These are phyloP conservation scores for Teunomyces cretensis DNA, from an alignment of 805 yeast species.

Conservation along the genomic window DNA sequence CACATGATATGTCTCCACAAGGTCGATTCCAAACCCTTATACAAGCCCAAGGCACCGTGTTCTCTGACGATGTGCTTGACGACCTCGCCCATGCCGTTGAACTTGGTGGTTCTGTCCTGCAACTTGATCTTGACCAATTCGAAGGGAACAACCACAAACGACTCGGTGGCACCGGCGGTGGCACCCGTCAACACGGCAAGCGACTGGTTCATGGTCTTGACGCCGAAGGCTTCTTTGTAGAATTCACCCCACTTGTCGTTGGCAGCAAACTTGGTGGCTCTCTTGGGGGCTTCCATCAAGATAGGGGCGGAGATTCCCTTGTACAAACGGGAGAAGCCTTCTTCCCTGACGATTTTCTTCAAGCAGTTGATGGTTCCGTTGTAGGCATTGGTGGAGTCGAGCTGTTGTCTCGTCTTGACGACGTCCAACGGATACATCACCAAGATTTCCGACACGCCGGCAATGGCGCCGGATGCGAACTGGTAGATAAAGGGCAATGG, in stretches of 20 bases:
- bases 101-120: slow-evolving; percentile 83
- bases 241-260: slow-evolving; percentile 94
- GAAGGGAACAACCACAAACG: slow-evolving; percentile 96
- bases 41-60: slow-evolving; percentile 81
- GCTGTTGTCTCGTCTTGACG: slow-evolving; percentile 93
- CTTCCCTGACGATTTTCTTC: slow-evolving; percentile 76
- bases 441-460: slow-evolving; percentile 94
- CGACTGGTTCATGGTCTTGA: slow-evolving; percentile 69
- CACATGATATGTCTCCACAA: slow-evolving; percentile 95
- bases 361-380: slow-evolving; percentile 83
- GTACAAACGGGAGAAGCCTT: slow-evolving; percentile 81
- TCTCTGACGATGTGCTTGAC: slow-evolving; percentile 64
- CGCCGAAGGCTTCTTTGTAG: slow-evolving; percentile 70
- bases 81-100: slow-evolving; percentile 83
- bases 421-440: slow-evolving; percentile 97
- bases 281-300: slow-evolving; percentile 98
- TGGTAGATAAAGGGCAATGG: slow-evolving; percentile 84
- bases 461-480: slow-evolving; percentile 88
- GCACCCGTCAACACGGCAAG: slow-evolving; percentile 93
- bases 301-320: slow-evolving; percentile 96
- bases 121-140: slow-evolving; percentile 93
- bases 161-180: slow-evolving; percentile 96
- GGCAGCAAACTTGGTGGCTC: slow-evolving; percentile 98
- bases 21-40: slow-evolving; percentile 95
- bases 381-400: slow-evolving; percentile 64